Evolutionary conservation across 164 flowering plant species (phyloP), one percentile per base, ranked within the genome.

Genomic region (Chimonanthus salicifolius): DNA sequence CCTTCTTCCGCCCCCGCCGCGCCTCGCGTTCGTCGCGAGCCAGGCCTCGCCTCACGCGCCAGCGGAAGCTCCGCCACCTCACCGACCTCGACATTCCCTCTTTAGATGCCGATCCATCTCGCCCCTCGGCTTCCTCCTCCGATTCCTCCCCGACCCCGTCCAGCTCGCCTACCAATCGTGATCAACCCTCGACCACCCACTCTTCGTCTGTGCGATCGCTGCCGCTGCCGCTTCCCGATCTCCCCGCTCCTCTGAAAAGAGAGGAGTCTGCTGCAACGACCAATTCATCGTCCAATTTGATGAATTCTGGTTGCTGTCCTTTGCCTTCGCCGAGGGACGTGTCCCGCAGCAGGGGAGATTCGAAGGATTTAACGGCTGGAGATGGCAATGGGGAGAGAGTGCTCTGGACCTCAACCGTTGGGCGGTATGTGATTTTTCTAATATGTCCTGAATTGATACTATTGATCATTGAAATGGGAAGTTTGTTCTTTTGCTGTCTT

Each of bases 301-400:
- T 11, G 50, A 49, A 18, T 47, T 68, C 67, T 0, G 46, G 76
- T 62, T 5, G 68, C 7, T 60, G 69, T 47, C 81, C 79, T 69
- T 69, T 80, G 8, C 85, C 87, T 7, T 82, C 82, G 58, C 84
- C 87, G 1, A 81, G 58, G 51, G 74, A 74, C 21, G 78, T 64
- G 4, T 64, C 54, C 44, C 71, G 33, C 33, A 33, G 74, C 10
- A 4, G 76, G 72, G 45, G 78, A 70, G 3, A 47, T 49, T 2
- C 67, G 62, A 46, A 20, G 44, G 74, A 72, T 16, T 70, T 44
- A 4, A 62, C 60, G 47, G n/a, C 33, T 67, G 79, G 75, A 8
- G 76, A 69, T 10, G 76, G 54, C 49, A 16, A 21, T 11, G 64
- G 63, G 46, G 71, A 74, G 47, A 54, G 70, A 13, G 7, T 11